Percentiles rank a stretch among this genome's conserved stretches.
phyloP scores from a whole-genome alignment of 2,329 filamentous ascomycete genomes.

The Penicillium sp. region DNA sequence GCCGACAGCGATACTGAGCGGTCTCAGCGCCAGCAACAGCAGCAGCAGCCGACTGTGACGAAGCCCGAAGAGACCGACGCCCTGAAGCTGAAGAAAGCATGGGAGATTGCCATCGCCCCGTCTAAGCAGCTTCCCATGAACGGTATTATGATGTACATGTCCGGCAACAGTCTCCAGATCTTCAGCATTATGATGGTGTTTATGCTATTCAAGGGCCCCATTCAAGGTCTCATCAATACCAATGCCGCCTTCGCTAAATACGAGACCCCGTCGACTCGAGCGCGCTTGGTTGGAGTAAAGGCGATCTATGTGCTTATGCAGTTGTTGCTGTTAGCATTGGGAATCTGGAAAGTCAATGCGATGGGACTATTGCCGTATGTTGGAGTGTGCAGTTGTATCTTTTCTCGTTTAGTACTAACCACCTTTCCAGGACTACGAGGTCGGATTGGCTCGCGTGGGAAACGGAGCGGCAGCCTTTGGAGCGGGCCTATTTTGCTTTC shows the following conservation, averaged over 20 bases:
- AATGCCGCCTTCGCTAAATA: conserved; percentile 88
- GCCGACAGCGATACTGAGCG: conserved; percentile 3
- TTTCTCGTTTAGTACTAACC: conserved; percentile 10
- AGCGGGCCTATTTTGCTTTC: conserved; percentile 63
- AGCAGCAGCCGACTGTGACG: conserved; percentile 33
- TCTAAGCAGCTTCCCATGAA: conserved; percentile 97
- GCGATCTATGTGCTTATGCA: conserved; percentile 85
- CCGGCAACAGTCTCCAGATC: conserved; percentile 94
- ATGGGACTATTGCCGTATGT: conserved; percentile 93
- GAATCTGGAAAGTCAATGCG: conserved; percentile 92
- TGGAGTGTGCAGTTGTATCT: conserved; percentile 1
- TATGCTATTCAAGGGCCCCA: conserved; percentile 96
- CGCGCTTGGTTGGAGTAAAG: conserved; percentile 77
- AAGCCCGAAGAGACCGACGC: conserved; percentile 81
- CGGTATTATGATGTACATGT: conserved; percentile 99
- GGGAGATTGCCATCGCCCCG: conserved; percentile 91
- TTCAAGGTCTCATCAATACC: conserved; percentile 77
- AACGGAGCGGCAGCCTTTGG: conserved; percentile 64
- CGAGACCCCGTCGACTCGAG: conserved; percentile 74
- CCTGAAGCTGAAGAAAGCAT: conserved; percentile 96
- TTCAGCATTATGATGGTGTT: conserved; percentile 99
- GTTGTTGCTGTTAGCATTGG: conserved; percentile 74
- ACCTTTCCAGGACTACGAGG: conserved; percentile 69
- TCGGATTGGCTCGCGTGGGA: conserved; percentile 99
- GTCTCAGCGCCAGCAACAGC: conserved; percentile 31